Evolutionary conservation across 352 stramenopile genomes (phyloP).

Genomic region (Pythium volutum): DNA sequence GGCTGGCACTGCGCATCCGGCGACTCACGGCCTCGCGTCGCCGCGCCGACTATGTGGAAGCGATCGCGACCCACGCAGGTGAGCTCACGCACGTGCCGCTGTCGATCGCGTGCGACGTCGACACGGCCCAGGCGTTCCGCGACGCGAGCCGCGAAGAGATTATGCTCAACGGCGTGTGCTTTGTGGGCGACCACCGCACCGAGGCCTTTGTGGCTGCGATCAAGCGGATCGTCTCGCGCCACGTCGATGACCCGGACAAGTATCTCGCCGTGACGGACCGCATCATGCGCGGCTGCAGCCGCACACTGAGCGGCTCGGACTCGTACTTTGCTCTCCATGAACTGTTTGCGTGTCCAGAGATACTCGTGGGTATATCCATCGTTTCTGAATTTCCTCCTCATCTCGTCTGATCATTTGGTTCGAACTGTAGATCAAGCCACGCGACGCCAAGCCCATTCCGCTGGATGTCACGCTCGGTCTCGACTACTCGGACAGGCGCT

Average conservation of each 20-base stretch:
- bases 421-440: conserved; percentile 56
- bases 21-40: conserved; percentile 36
- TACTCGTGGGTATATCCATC: conserved; percentile 38
- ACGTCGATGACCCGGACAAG: conserved; percentile 43
- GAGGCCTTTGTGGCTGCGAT: conserved; percentile 71
- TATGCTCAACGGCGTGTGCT: conserved; percentile 67
- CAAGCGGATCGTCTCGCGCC: conserved; percentile 61
- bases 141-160: conserved; percentile 71
- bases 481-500: conserved; percentile 47
- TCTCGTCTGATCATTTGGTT: background rate
- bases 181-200: conserved; percentile 68
- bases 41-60: conserved; percentile 56
- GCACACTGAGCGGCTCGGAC: conserved; percentile 70
- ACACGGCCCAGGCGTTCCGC: conserved; percentile 67
- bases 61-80: conserved; percentile 26
- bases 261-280: conserved; percentile 52
- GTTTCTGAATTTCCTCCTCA: background rate
- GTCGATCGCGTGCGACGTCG: conserved; percentile 52
- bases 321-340: conserved; percentile 76
- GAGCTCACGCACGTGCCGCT: conserved; percentile 48
- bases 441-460: conserved; percentile 34
- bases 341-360: conserved; percentile 50
- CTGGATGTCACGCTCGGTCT: conserved; percentile 62
- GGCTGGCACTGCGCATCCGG: conserved; percentile 39
- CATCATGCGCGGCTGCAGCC: conserved; percentile 68